Evolutionary conservation across 164 flowering plant genomes (phyloP), one percentile per base, ranked within the genome.

Genomic region (Macadamia integrifolia): DNA sequence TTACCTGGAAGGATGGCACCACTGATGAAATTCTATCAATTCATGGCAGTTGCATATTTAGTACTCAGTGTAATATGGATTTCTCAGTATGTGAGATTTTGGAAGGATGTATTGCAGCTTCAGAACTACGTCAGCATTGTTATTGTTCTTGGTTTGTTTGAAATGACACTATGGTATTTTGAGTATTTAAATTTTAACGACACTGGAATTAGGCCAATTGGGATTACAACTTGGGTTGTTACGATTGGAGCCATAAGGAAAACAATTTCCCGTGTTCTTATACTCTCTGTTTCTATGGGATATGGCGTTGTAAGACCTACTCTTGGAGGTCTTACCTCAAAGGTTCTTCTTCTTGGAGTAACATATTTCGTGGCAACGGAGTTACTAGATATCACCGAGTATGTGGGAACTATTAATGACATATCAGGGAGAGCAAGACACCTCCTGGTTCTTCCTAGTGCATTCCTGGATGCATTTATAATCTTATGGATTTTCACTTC

Each of bases 1-100:
- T 81, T 94, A 71, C 99, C 99, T 18, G 97, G 99, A 29, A 80
- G 97, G 68, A 92, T 92, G 97, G 89, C 93, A 18, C 96, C 97
- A 9, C 71, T 89, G 18, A 82, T 83, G 95, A 88, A 80, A 31
- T 94, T 94, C 69, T 91, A 88, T 65, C 79, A 80, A 31, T 76
- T 80, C 52, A 90, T 94, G 97, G 70, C 87, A 14, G 65, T 87
- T 66, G 92, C 84, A n/a, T 91, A 91, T 80, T 42, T 82, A 69
- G 62, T 88, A 28, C 92, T 92, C 58, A 69, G 88, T 66, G 59
- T 78, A 14, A 43, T 84, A 63, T 94, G 98, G 98, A 76, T 88
- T 66, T 68, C 71, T 53, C 98, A 94, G 80, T 91, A 87, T 66
- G 74, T 83, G 68, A 84, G 92, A 75, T 86, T 85, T 72, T 82